Base-by-base conservation (phyloP, 805 yeast species). In the Brettanomyces custersianus region DNA sequence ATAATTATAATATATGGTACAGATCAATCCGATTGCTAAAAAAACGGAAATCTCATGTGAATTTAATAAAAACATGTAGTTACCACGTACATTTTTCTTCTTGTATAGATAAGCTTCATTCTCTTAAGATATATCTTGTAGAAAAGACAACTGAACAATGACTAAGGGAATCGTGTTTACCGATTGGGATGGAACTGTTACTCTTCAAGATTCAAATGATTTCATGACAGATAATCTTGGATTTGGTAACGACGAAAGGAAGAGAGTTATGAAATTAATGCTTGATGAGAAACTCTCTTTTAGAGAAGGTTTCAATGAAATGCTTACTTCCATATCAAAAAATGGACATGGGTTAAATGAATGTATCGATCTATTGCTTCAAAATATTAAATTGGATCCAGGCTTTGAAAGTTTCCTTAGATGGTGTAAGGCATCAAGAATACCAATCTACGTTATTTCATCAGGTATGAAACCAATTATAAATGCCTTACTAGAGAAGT, bases 141-240 rank as follows among this genome's bases (percentile, higher is more conserved):
- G 10, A 29, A n/a, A 34, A 22, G 16, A 36, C 31, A 40, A 27
- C 27, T 4, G 21, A 30, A 13, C 28, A 25, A 12, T 7, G n/a
- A 25, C 55, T 55, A 10, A 41, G 43, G 90, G 94, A 32, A 86
- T 92, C 51, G 81, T 92, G 29, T 92, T 92, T 66, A 83, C 96
- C 29, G 99, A 92, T 59, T 92, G 94, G 76, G 99, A 92, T 57
- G 99, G 99, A 20, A 92, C 98, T 2, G 92, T 92, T 44, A 92
- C 98, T 10, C 64, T 83, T 40, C 94, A 90, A 57, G 99, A 92
- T 58, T 83, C 95, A 40, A 92, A 92, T 57, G 97, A 92, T 59
- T 82, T 68, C 56, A 64, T 92, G 43, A 88, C 96, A 7, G 97
- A 92, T 56, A 74, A 74, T 48, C 65, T 81, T 17, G 99, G 99